Conservation (phyloP, 176 grass and related monocot genomes). For the Pharus latifolius region DNA sequence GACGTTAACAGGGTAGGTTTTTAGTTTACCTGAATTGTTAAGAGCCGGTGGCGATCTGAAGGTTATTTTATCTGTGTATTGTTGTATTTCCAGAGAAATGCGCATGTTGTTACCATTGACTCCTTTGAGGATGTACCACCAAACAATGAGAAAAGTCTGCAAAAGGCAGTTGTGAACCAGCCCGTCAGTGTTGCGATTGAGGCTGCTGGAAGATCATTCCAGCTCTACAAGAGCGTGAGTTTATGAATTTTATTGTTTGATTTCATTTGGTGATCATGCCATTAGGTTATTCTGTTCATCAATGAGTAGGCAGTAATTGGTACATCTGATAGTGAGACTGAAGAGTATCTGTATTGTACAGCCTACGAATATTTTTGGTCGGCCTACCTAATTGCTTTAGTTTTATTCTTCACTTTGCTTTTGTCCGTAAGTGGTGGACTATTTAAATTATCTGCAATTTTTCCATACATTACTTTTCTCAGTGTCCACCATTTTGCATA, state of each 20-base stretch:
- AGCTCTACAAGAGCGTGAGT: conserved; percentile 64
- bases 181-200: conserved; percentile 77
- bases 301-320: neutral
- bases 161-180: conserved; percentile 74
- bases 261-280: neutral
- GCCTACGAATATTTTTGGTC: neutral
- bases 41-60: neutral
- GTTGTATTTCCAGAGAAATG: conserved; percentile 55
- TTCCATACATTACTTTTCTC: neutral
- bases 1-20: conserved; percentile 50
- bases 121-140: conserved; percentile 62
- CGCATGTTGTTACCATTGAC: conserved; percentile 62
- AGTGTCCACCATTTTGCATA: neutral
- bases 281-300: neutral
- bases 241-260: neutral
- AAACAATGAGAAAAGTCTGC: conserved; percentile 48
- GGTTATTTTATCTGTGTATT: neutral
- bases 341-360: neutral
- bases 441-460: neutral
- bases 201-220: conserved; percentile 59
- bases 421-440: neutral
- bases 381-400: conserved; percentile 3
- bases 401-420: neutral
- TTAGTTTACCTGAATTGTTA: neutral
- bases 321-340: neutral